phyloP scores from a whole-genome alignment of 257 asterid species.

The Solanum bulbocastanum region DNA sequence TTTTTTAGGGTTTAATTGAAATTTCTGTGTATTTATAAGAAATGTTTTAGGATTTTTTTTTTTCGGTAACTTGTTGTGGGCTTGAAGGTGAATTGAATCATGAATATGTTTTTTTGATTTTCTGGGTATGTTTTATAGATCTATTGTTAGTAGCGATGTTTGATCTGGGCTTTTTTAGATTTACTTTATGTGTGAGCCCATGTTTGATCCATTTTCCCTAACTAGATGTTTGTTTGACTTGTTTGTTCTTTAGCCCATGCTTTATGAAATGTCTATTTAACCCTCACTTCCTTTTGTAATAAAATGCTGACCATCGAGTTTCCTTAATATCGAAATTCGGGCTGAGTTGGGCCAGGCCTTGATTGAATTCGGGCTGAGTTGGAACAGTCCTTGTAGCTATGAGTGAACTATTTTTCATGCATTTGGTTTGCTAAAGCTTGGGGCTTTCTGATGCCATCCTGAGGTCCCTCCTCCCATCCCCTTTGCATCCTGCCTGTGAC shows the following conservation, averaged over 20 bases:
- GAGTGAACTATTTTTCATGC: not conserved
- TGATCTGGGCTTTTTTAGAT: not conserved
- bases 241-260: not conserved
- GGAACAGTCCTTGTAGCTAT: not conserved
- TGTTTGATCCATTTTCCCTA: not conserved
- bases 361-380: not conserved
- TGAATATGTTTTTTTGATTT: not conserved
- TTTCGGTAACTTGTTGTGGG: not conserved
- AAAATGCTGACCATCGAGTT: not conserved
- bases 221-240: not conserved
- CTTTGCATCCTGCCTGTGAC: not conserved
- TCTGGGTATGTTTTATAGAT: not conserved
- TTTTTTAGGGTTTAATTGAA: not conserved
- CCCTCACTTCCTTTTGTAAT: not conserved
- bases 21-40: not conserved
- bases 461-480: not conserved
- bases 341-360: not conserved
- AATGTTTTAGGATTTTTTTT: not conserved
- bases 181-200: constrained; percentile 5
- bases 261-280: not conserved
- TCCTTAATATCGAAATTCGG: not conserved
- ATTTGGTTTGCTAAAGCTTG: not conserved
- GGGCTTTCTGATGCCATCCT: not conserved
- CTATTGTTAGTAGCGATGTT: not conserved
- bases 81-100: not conserved